These are phyloP conservation scores for Aleurites moluccanus DNA, from an alignment of 441 rosid genomes.

Conservation along the genomic window DNA sequence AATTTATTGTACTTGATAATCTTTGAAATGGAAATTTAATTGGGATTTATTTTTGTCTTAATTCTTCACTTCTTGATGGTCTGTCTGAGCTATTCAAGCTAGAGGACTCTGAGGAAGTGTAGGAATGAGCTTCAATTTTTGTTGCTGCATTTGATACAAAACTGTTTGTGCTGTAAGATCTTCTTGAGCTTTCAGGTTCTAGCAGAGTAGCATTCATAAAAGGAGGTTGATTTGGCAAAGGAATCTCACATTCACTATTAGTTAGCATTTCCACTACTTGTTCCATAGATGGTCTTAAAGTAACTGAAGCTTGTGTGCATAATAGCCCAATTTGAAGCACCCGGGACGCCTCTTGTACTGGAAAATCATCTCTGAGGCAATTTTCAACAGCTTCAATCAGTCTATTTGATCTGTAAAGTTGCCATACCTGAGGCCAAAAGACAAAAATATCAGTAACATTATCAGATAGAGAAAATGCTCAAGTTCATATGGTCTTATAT, in stretches of 20 bases:
- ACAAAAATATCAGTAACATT: background rate
- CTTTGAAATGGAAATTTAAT: background rate
- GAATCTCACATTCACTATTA: constrained; percentile 29
- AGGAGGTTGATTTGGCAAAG: constrained; percentile 68
- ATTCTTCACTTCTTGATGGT: constrained; percentile 23
- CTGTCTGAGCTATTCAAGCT: constrained; percentile 33
- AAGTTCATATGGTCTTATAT: background rate
- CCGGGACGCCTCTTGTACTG: constrained; percentile 32
- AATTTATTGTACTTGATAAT: background rate
- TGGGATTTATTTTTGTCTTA: background rate
- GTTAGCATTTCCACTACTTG: constrained; percentile 58
- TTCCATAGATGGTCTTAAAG: constrained; percentile 66
- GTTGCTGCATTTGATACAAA: constrained; percentile 31
- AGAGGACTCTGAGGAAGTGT: constrained; percentile 46
- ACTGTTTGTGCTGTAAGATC: constrained; percentile 43
- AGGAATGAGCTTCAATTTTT: constrained; percentile 36
- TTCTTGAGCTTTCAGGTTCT: constrained; percentile 30
- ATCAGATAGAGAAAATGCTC: background rate
- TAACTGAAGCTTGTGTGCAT: constrained; percentile 67
- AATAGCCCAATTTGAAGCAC: constrained; percentile 68
- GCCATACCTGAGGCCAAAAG: constrained; percentile 59
- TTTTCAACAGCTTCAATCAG: constrained; percentile 50
- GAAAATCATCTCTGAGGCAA: constrained; percentile 38
- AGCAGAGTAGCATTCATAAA: constrained; percentile 42
- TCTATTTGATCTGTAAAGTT: constrained; percentile 43